Evolutionary conservation across 208 protist genomes (phyloP), one percentile per base, ranked within the genome.

Genomic region (Crithidia thermophila): DNA sequence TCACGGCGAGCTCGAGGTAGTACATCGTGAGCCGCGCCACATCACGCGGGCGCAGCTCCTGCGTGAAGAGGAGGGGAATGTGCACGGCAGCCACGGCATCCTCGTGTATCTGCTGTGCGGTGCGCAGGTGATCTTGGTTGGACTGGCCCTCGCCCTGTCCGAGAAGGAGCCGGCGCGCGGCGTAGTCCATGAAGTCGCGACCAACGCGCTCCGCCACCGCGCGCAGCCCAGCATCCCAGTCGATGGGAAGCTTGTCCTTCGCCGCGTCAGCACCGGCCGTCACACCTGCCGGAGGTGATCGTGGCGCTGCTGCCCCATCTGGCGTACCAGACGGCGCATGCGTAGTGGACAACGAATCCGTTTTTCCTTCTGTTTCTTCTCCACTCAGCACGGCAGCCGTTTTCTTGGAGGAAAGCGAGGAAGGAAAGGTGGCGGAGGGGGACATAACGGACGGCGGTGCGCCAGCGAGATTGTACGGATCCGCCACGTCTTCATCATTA

Each of bases 141-240:
- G 42, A 62, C 52, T 75, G 68, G 0, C 68, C 68, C 42, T 67
- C 68, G 31, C 59, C 59, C 42, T 75, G 52, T 3, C 51, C 50
- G n/a, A 75, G 51, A 6, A 75, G 45, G 3, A 75, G 14, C 9
- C 60, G 36, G 4, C 68, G 68, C 23, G 68, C 42, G 49, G 68
- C 68, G 60, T 75, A 75, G 52, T 75, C 60, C 21, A 70, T 76
- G 20, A 68, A 81, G 36, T 91, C 81, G 8, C 57, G 53, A 9
- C 75, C 78, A 13, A 91, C n/a, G 11, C 81, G 75, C 59, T 91
- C 85, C 4, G 81, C 79, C 18, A 91, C 57, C 10, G 67, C 81
- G n/a, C 55, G 55, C 42, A 85, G 65, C 7, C 75, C 81, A 20
- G 57, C 69, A 49, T 58, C 56, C 74, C 81, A 91, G 28, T 85